Conservation (phyloP, 2,329 filamentous ascomycete species). For the Aureobasidium sp. region DNA sequence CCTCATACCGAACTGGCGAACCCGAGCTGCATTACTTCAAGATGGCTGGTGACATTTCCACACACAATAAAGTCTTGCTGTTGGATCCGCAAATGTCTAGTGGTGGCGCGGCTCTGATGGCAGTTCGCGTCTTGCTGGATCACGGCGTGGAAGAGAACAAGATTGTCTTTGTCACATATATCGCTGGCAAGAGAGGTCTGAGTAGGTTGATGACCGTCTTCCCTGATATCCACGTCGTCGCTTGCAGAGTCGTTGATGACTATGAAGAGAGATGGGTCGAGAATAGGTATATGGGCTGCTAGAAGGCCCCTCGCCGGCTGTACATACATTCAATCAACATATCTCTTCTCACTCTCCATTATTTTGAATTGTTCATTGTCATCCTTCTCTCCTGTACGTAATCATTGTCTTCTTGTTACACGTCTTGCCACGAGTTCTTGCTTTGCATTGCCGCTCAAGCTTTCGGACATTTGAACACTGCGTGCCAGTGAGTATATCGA, state of each 20-base stretch:
- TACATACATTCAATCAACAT: background rate
- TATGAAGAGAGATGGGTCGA: slow-evolving; percentile 86
- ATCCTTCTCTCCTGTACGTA: too few species aligned
- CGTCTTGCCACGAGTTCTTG: too few species aligned
- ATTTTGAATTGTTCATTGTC: too few species aligned
- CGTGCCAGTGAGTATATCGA: too few species aligned
- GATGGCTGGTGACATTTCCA: slow-evolving; percentile 62
- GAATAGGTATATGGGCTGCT: slow-evolving; percentile 53
- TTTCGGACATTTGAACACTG: too few species aligned
- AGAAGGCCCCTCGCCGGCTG: background rate
- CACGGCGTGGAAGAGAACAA: slow-evolving; percentile 77
- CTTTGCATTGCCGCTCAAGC: too few species aligned
- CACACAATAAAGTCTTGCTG: slow-evolving; percentile 73
- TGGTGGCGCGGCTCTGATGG: slow-evolving; percentile 81
- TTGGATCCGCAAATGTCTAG: slow-evolving; percentile 93
- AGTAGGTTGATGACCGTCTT: slow-evolving; percentile 84
- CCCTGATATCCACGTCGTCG: slow-evolving; percentile 75
- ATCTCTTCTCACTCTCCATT: too few species aligned
- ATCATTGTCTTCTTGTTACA: too few species aligned
- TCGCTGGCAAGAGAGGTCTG: slow-evolving; percentile 74
- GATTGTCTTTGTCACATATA: slow-evolving; percentile 90
- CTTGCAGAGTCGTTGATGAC: slow-evolving; percentile 72
- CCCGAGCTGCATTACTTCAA: slow-evolving; percentile 88
- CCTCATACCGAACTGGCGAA: slow-evolving; percentile 68
- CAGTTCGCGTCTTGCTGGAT: slow-evolving; percentile 89